A percentile compares a stretch with the other conserved stretches of the same genome.
phyloP scores from a whole-genome alignment of 192 early-diverging fungal genomes.

The Rhizophagus clarus region DNA sequence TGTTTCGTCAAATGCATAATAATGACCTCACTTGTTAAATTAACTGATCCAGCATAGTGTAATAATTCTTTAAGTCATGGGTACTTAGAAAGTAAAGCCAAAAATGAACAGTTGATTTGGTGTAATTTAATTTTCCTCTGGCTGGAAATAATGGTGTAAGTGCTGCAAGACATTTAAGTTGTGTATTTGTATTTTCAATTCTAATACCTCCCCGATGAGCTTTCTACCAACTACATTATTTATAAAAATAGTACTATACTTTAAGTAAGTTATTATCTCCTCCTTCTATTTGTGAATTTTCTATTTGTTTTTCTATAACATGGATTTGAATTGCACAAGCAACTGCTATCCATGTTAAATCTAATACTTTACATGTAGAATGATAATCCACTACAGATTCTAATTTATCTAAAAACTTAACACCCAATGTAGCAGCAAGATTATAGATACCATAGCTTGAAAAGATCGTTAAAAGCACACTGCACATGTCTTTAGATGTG shows the following conservation, averaged over 20 bases:
- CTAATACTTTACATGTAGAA: slow-evolving; percentile 2
- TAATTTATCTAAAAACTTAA: slow-evolving; percentile 8
- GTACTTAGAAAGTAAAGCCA: background rate
- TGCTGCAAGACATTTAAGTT: background rate
- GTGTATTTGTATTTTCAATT: slow-evolving; percentile 3
- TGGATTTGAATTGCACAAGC: background rate
- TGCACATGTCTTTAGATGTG: slow-evolving; percentile 9
- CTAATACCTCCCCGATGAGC: background rate
- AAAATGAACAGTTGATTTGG: background rate
- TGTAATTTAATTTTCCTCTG: background rate
- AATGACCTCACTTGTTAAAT: slow-evolving; percentile 9
- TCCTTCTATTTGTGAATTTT: background rate
- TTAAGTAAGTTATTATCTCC: slow-evolving; percentile 9
- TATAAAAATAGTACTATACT: background rate
- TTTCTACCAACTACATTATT: slow-evolving; percentile 11
- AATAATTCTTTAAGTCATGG: background rate
- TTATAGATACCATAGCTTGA: slow-evolving; percentile 16
- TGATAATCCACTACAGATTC: slow-evolving; percentile 9
- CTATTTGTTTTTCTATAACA: slow-evolving; percentile 3
- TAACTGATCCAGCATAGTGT: background rate
- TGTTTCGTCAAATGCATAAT: slow-evolving; percentile 6
- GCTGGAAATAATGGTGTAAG: background rate
- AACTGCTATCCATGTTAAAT: slow-evolving; percentile 8
- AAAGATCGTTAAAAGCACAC: background rate
- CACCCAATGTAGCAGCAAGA: background rate